Conservation (phyloP, 1,284 basidiomycete species). For the Sporisorium scitamineum region DNA sequence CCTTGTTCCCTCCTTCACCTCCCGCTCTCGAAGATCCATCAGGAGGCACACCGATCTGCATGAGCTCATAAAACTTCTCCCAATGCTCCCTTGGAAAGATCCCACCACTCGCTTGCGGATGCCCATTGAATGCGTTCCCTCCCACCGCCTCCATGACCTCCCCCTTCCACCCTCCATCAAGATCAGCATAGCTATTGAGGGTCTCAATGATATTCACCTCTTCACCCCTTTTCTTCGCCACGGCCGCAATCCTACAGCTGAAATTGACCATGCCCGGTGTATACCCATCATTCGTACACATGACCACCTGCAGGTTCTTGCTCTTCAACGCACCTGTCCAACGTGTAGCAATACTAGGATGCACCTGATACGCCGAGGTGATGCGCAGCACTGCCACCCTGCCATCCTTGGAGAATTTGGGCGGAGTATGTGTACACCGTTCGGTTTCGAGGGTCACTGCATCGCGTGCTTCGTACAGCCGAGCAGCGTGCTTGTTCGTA, state of each 20-base stretch:
- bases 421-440: conserved; percentile 56
- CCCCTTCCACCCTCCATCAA: conserved; percentile 29
- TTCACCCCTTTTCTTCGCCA: conserved; percentile 41
- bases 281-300: conserved; percentile 60
- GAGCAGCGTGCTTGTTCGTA: conserved; percentile 26
- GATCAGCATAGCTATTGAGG: conserved; percentile 50
- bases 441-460: conserved; percentile 50
- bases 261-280: conserved; percentile 33
- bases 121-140: conserved; percentile 53
- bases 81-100: conserved; percentile 55
- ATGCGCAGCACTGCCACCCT: conserved; percentile 54
- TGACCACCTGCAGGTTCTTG: conserved; percentile 55
- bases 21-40: conserved; percentile 8
- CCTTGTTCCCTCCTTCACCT: neutral
- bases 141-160: conserved; percentile 18
- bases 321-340: conserved; percentile 56
- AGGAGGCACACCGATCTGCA: conserved; percentile 57
- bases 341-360: conserved; percentile 56
- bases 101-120: conserved; percentile 55
- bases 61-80: conserved; percentile 44
- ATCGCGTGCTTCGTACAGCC: conserved; percentile 47
- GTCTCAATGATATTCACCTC: conserved; percentile 55
- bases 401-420: conserved; percentile 58
- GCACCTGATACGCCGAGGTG: conserved; percentile 51
- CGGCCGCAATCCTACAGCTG: conserved; percentile 45